A percentile compares a stretch with the other conserved stretches of the same genome.
Evolutionary conservation across 345 rosid genomes (phyloP).

Genomic region (Citrus sp.): DNA sequence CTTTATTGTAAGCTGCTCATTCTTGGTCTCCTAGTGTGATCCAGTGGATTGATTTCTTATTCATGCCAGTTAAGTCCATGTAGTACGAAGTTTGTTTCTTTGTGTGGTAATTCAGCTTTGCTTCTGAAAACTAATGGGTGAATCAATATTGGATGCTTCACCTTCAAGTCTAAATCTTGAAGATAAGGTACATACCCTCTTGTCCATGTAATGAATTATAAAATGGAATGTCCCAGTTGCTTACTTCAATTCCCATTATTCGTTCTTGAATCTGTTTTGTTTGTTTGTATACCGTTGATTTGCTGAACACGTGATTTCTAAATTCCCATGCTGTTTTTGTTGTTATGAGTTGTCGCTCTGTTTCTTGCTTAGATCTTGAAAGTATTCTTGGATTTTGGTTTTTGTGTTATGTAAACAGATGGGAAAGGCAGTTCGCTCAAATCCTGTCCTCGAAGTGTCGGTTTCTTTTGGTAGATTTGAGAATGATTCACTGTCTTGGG

Average conservation of each 20-base stretch:
- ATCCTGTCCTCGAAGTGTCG: conserved; percentile 64
- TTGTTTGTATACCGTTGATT: conserved; percentile 1
- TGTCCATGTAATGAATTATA: conserved; percentile 29
- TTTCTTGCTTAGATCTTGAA: conserved; percentile 14
- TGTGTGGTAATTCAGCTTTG: conserved; percentile 22
- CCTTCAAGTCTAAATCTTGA: conserved; percentile 22
- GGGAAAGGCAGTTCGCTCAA: conserved; percentile 45
- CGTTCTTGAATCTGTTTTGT: conserved; percentile 16
- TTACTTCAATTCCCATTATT: conserved; percentile 16
- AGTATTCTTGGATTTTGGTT: conserved; percentile 19
- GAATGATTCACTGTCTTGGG: conserved; percentile 92
- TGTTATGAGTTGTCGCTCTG: conserved; percentile 28
- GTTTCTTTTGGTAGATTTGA: conserved; percentile 92
- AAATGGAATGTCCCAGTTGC: conserved; percentile 23
- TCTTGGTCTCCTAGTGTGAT: conserved; percentile 20
- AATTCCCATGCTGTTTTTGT: conserved; percentile 17
- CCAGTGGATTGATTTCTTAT: conserved; percentile 12
- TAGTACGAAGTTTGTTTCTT: conserved; percentile 13
- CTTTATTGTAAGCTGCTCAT: conserved; percentile 20
- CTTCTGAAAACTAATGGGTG: conserved; percentile 46
- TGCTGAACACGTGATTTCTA: conserved; percentile 11
- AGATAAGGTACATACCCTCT: conserved; percentile 47
- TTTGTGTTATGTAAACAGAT: conserved; percentile 43
- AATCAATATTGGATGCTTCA: conserved; percentile 42
- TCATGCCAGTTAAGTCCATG: conserved; percentile 15